Evolutionary conservation across 805 yeast species (phyloP), one percentile per base, ranked within the genome.

Genomic region (Nakazawaea ambrosiae): DNA sequence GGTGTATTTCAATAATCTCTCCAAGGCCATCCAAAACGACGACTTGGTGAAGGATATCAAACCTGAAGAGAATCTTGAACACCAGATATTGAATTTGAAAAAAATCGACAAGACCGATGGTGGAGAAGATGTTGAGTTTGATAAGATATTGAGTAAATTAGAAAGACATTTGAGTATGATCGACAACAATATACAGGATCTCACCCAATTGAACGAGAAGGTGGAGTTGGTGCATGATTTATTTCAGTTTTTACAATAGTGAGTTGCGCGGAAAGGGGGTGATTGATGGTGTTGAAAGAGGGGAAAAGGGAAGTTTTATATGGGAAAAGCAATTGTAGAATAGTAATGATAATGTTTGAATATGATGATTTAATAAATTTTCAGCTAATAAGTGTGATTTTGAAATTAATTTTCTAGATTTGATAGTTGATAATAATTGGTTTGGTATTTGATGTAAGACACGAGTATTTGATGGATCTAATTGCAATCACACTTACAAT

Each of bases 141-240:
- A 39, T 10, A n/a, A 15, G n/a, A 9, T 26, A 22, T 17, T 39
- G 16, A n/a, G 5, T 10, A 39, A 32, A 18, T 26, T 39, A 22
- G 19, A 34, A 2, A 30, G 26, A 19, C 42, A 39, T 31, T 31
- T 39, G 17, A 11, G 12, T 6, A 34, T 25, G 15, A 39, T 39
- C 10, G 35, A 31, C 15, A 19, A 24, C n/a, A 39, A 39, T 30
- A 28, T 39, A 7, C 16, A 26, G 17, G 32, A 30, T 9, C 26
- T 39, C 15, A 11, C 15, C n/a, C 19, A 12, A 3, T 16, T 39
- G 12, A 31, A 26, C 16, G 31, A 26, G 7, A 39, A 39, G 18
- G 34, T 34, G 28, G 20, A 20, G n/a, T 10, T 33, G 6, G 38
- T 39, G 9, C 33, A 33, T 22, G 37, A 39, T 17, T 22, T 39